phyloP scores from a whole-genome alignment of 2,329 filamentous ascomycete species.

The Teratosphaeria viscida region DNA sequence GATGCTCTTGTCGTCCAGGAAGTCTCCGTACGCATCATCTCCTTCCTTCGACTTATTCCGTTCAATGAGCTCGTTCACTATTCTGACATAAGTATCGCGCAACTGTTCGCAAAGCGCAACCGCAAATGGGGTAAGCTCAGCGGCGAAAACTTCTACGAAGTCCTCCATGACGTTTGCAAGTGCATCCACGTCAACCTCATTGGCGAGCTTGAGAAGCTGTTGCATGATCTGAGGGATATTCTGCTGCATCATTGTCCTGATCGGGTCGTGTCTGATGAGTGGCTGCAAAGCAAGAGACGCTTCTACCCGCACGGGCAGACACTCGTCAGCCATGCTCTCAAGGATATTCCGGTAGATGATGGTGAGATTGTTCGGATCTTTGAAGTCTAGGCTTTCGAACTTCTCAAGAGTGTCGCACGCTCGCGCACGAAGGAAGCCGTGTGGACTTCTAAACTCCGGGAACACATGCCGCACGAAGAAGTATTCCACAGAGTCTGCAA shows the following conservation, averaged over 20 bases:
- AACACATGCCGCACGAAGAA: conserved; percentile 98
- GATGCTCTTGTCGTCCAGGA: conserved; percentile 95
- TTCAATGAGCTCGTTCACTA: conserved; percentile 82
- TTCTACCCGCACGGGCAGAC: conserved; percentile 85
- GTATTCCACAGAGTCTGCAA: conserved; percentile 94
- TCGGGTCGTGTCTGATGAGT: conserved; percentile 88
- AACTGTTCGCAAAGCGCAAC: conserved; percentile 93
- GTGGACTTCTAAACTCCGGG: conserved; percentile 86
- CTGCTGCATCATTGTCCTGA: conserved; percentile 89
- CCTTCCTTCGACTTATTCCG: conserved; percentile 69
- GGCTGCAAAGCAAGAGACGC: conserved; percentile 90
- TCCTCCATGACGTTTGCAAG: conserved; percentile 99
- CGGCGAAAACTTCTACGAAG: conserved; percentile 97
- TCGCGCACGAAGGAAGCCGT: conserved; percentile 85
- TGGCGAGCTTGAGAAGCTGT: conserved; percentile 89
- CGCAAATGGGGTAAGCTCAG: conserved; percentile 91
- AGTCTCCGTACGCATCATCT: conserved; percentile 76
- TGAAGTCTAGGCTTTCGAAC: conserved; percentile 94
- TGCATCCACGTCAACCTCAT: conserved; percentile 95
- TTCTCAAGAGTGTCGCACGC: conserved; percentile 97
- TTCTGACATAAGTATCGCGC: conserved; percentile 88
- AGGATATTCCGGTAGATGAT: conserved; percentile 95
- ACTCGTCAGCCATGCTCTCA: conserved; percentile 91
- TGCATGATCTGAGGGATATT: conserved; percentile 99
- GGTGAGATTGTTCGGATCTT: conserved; percentile 89